These are phyloP conservation scores for Candida insectorum DNA, from an alignment of 805 yeast genomes.

Conservation along the genomic window DNA sequence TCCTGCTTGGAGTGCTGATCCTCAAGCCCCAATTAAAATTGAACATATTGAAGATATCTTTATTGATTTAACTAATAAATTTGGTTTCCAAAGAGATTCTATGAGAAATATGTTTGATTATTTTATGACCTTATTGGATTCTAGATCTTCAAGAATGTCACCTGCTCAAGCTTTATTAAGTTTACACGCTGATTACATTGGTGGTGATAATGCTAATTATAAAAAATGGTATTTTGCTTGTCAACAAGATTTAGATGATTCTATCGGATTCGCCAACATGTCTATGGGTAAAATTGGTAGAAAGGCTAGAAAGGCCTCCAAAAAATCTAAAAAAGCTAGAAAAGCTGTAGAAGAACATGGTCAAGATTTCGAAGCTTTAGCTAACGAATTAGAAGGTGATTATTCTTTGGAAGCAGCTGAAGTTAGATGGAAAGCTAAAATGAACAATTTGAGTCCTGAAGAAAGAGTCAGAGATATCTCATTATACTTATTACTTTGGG, in stretches of 20 bases:
- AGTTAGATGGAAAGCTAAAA: slow-evolving; percentile 80
- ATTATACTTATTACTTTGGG: slow-evolving; percentile 75
- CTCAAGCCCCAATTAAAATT: slow-evolving; percentile 75
- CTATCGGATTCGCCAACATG: slow-evolving; percentile 81
- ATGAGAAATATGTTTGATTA: slow-evolving; percentile 90
- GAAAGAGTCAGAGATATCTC: slow-evolving; percentile 80
- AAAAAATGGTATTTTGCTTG: slow-evolving; percentile 89
- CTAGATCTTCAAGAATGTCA: slow-evolving; percentile 84
- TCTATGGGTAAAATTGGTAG: slow-evolving; percentile 69
- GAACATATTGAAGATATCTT: slow-evolving; percentile 86
- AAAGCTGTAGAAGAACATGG: slow-evolving; percentile 65
- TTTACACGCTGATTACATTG: slow-evolving; percentile 82
- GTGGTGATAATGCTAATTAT: slow-evolving; percentile 83
- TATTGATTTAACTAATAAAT: slow-evolving; percentile 76
- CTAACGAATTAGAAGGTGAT: slow-evolving; percentile 75
- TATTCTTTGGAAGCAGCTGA: slow-evolving; percentile 81
- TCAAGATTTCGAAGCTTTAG: slow-evolving; percentile 57
- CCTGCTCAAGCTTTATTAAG: slow-evolving; percentile 83
- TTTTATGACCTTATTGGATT: slow-evolving; percentile 79
- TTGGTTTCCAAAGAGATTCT: slow-evolving; percentile 89
- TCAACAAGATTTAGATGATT: slow-evolving; percentile 81
- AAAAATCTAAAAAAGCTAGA: slow-evolving; percentile 75
- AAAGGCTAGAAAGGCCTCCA: slow-evolving; percentile 77
- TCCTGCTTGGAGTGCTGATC: slow-evolving; percentile 99
- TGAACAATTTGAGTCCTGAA: slow-evolving; percentile 68